phyloP scores from a whole-genome alignment of 148 eudicot genomes.

The Fallopia convolvulus region DNA sequence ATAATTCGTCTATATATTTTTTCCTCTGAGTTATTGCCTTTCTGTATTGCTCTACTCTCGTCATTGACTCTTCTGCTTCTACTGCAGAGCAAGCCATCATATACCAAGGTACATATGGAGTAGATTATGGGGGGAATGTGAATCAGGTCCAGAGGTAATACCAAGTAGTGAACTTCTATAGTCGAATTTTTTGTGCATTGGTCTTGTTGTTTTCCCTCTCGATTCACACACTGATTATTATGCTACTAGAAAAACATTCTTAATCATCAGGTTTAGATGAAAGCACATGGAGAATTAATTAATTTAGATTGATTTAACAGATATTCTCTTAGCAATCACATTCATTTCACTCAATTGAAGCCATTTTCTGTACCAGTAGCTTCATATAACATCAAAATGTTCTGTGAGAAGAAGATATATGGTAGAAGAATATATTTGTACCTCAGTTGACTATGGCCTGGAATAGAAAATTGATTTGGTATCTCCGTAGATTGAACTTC shows the following conservation, averaged over 20 bases:
- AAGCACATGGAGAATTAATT: neutral
- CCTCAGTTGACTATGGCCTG: neutral
- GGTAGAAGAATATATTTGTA: neutral
- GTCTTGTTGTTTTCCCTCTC: neutral
- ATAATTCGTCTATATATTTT: neutral
- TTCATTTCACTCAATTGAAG: neutral
- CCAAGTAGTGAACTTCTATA: neutral
- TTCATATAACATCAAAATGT: neutral
- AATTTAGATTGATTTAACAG: neutral
- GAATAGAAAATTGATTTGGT: neutral
- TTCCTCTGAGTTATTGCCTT: neutral
- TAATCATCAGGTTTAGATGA: neutral
- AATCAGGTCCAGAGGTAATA: slow-evolving; percentile 46
- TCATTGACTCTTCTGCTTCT: neutral
- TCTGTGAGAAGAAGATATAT: neutral
- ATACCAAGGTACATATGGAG: slow-evolving; percentile 51
- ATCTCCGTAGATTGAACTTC: neutral
- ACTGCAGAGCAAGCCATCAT: slow-evolving; percentile 50
- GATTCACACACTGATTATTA: neutral
- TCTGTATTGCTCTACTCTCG: neutral
- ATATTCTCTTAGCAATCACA: neutral
- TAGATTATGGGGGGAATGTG: slow-evolving; percentile 29
- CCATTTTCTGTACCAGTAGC: neutral
- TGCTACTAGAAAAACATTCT: neutral
- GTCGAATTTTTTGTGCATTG: neutral